phyloP scores from a whole-genome alignment of 2,329 filamentous ascomycete species.

The Emergomyces pasteurianus region DNA sequence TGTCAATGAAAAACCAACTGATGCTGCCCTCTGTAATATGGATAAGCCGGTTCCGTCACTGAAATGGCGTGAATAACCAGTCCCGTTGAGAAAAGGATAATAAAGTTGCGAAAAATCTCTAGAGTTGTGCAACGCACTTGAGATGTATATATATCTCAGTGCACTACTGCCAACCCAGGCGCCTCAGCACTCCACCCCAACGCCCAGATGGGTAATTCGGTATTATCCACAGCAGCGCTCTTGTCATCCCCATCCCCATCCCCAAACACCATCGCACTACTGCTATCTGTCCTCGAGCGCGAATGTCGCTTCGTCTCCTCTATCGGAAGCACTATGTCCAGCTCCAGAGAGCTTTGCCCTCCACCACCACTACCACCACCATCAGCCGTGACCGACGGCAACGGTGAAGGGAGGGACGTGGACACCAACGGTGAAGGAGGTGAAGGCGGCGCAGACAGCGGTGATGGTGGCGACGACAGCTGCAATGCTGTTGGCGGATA shows the following conservation, averaged over 20 bases:
- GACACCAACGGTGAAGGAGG: too few species aligned
- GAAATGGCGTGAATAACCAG: background rate
- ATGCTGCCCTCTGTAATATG: background rate
- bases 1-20: background rate
- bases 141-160: slow-evolving; percentile 14
- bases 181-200: slow-evolving; percentile 32
- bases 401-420: too few species aligned
- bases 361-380: too few species aligned
- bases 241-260: slow-evolving; percentile 30
- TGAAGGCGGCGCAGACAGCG: background rate
- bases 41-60: background rate
- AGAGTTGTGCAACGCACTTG: background rate
- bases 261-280: slow-evolving; percentile 35
- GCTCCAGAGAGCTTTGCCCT: slow-evolving; percentile 14
- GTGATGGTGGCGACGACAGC: slow-evolving; percentile 8
- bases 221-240: slow-evolving; percentile 39
- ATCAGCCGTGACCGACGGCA: too few species aligned
- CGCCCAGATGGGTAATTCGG: slow-evolving; percentile 31
- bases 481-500: slow-evolving; percentile 21
- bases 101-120: background rate
- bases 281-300: slow-evolving; percentile 31
- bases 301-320: slow-evolving; percentile 25
- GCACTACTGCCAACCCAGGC: slow-evolving; percentile 23
- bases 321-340: background rate
- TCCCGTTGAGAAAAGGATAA: background rate